Evolutionary conservation across 2,329 filamentous ascomycete species (phyloP).

Genomic region (Tolypocladium inflatum): DNA sequence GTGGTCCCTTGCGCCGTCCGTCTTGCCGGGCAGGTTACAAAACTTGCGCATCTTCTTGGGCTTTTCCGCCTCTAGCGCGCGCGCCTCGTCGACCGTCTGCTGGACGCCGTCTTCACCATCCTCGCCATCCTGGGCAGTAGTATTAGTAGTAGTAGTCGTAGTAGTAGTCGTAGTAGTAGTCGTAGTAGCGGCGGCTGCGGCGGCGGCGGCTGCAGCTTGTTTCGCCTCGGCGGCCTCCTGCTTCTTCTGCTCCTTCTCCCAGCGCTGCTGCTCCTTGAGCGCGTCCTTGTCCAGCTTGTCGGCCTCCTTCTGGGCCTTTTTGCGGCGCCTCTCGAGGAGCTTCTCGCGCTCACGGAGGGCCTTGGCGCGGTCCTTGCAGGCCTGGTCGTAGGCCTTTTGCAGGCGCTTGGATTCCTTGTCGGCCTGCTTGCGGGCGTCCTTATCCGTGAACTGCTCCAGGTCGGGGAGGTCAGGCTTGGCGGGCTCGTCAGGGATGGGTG

Average conservation of each 20-base stretch:
- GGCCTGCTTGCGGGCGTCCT: slow-evolving; percentile 55
- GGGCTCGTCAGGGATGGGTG: slow-evolving; percentile 40
- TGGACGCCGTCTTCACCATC: background rate
- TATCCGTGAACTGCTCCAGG: slow-evolving; percentile 49
- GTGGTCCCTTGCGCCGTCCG: slow-evolving; percentile 48
- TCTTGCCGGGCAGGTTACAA: slow-evolving; percentile 57
- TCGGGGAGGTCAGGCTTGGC: slow-evolving; percentile 37
- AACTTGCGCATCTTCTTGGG: slow-evolving; percentile 61
- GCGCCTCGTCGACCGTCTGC: background rate
- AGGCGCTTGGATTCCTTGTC: slow-evolving; percentile 57
- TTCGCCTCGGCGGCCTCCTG: slow-evolving; percentile 18
- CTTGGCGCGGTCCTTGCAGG: slow-evolving; percentile 57
- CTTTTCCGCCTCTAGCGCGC: slow-evolving; percentile 7
- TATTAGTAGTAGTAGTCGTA: background rate
- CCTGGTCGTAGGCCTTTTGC: slow-evolving; percentile 55
- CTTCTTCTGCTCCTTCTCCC: slow-evolving; percentile 18
- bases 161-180: too few species aligned
- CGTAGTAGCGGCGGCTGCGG: background rate
- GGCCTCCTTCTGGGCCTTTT: slow-evolving; percentile 32
- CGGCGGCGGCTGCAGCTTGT: slow-evolving; percentile 6
- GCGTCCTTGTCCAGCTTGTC: slow-evolving; percentile 30
- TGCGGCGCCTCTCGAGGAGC: slow-evolving; percentile 42
- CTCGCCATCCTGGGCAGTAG: background rate
- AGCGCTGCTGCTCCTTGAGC: slow-evolving; percentile 25
- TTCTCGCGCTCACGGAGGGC: slow-evolving; percentile 55